These are phyloP conservation scores for Endothia cerciana DNA, from an alignment of 2,329 filamentous ascomycete species.

Conservation along the genomic window DNA sequence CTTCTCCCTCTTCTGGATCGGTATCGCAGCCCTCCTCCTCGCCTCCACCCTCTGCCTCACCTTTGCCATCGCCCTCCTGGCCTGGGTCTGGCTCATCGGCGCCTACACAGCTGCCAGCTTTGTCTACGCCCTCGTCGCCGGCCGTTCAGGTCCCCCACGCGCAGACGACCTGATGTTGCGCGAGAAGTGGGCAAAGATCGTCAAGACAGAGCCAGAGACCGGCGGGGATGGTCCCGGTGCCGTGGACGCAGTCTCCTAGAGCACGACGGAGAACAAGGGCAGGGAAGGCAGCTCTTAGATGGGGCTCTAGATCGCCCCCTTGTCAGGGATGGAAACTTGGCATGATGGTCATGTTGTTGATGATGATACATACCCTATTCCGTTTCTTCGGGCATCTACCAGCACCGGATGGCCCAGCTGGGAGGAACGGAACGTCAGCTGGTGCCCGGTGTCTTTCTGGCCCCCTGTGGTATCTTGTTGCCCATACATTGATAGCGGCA, in stretches of 20 bases:
- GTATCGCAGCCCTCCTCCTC: slow-evolving; percentile 68
- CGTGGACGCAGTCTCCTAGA: background rate
- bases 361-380: background rate
- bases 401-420: background rate
- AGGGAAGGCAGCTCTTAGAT: background rate
- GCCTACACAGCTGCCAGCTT: slow-evolving; percentile 57
- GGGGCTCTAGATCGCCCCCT: no score
- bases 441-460: background rate
- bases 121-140: slow-evolving; percentile 44
- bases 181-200: slow-evolving; percentile 25
- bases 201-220: background rate
- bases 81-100: slow-evolving; percentile 70
- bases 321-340: background rate
- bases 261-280: background rate
- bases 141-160: slow-evolving; percentile 30
- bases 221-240: background rate
- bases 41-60: slow-evolving; percentile 71
- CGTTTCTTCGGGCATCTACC: background rate
- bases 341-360: background rate
- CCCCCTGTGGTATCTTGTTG: background rate
- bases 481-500: background rate
- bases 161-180: slow-evolving; percentile 8
- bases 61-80: slow-evolving; percentile 61
- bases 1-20: slow-evolving; percentile 70
- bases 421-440: background rate